Base-by-base conservation (phyloP, 169 alveolate species). In the Cryptosporidium canis region DNA sequence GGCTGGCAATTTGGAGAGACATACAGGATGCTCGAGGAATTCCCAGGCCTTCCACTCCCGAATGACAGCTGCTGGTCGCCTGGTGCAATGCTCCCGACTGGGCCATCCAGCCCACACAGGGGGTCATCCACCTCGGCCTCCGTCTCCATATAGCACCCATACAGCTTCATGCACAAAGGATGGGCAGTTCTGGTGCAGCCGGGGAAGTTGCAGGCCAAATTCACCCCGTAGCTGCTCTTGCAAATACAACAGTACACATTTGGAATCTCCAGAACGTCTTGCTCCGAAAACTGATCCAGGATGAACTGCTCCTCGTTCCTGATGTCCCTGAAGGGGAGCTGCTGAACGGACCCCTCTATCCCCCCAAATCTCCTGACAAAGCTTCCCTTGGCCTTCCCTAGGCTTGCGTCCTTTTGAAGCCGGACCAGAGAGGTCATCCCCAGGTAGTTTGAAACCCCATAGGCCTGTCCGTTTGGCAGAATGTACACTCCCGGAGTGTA, bases 111-210 rank as follows among this genome's bases (percentile, higher is more conserved):
- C 18, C 9, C 21, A 2, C 31, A 11, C 16, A 2, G 33, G 0
- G 4, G 11, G 8, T 68, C 83, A 1, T 24, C 63, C 31, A 68
- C 21, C 21, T 72, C 85, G 18, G 71, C 85, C 18, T 55, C n/a
- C 14, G 85, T 72, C 37, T 72, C 85, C 47, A 72, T 35, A 37
- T 37, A 72, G 24, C 85, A 72, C 11, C 85, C 85, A 41, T 35
- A 56, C 11, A 72, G 37, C 33, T 72, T 72, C 47, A 72, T 8
- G 55, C 85, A 72, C 2, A 56, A 45, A 11, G 85, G 71, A 55
- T 72, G 85, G 11, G 85, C 85, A 7, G 70, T 72, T 55, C 85
- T 51, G n/a, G 35, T 31, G 29, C 85, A 72, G 4, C 85, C 85
- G 2, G 85, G 71, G 21, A 55, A 39, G 24, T 35, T 53, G 41